phyloP scores from a whole-genome alignment of 352 stramenopile genomes.

The Globisporangium alternatum region DNA sequence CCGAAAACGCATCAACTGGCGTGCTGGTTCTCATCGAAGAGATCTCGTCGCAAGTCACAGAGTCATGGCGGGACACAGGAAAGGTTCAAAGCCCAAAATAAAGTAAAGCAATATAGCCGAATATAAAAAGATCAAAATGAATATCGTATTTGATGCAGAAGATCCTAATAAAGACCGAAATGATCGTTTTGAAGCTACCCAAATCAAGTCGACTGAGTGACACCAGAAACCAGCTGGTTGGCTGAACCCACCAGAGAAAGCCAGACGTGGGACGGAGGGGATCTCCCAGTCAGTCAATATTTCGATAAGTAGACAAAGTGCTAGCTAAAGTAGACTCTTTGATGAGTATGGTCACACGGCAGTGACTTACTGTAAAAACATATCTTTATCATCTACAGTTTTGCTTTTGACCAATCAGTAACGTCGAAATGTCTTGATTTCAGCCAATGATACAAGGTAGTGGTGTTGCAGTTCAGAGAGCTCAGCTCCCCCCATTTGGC shows the following conservation, averaged over 20 bases:
- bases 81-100: background rate
- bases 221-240: background rate
- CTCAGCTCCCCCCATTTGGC: slow-evolving; percentile 6
- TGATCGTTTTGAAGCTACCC: background rate
- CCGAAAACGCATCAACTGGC: background rate
- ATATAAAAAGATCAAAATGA: background rate
- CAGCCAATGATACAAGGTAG: background rate
- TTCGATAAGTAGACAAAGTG: background rate
- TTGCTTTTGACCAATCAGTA: background rate
- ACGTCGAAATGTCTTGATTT: background rate
- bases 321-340: background rate
- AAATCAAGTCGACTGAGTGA: background rate
- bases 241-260: slow-evolving; percentile 4
- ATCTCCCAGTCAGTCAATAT: slow-evolving; percentile 1
- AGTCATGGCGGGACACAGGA: background rate
- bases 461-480: background rate
- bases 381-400: slow-evolving; percentile 5
- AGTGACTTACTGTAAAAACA: background rate
- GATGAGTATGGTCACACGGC: background rate
- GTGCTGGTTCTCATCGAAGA: background rate
- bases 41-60: background rate
- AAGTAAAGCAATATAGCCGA: background rate
- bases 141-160: background rate
- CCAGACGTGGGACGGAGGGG: background rate
- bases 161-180: background rate